Base-by-base conservation (phyloP, 345 rosid species). In the Isatis tinctoria region DNA sequence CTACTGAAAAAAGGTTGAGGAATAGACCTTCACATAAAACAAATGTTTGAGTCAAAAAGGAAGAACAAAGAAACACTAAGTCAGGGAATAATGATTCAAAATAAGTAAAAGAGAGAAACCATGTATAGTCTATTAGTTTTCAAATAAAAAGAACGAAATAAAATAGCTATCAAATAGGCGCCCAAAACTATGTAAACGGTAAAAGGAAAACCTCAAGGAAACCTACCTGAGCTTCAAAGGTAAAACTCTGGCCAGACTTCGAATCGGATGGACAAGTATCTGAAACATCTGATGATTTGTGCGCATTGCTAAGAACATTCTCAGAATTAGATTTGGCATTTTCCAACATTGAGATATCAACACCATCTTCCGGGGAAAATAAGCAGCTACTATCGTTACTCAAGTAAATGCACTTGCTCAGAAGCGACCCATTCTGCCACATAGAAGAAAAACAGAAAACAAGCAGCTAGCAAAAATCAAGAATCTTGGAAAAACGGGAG, bases 311-410 rank as follows among this genome's bases (percentile, higher is more conserved):
- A 64, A 59, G 75, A 69, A 43, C 80, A 78, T 65, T 82, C 51
- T 86, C 87, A 60, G 75, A 79, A 69, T 79, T 85, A 73, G 83
- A 59, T 14, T 82, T 75, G 51, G 77, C 67, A 63, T 80, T 81
- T 60, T 91, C 96, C 58, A 82, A 74, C 82, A 87, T 77, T 44
- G 82, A 80, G 61, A 95, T 82, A 52, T 90, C 85, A 67, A 95
- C 99, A 70, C 93, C 91, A 84, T 95, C 99, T 72, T 92, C 97
- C 33, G 69, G 53, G 43, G 90, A 85, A 60, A 92, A 80, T 24
- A 97, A 83, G 80, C 89, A 95, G 85, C 96, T 90, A 86, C 99
- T 92, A 69, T 87, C 96, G 59, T 85, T 92, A 77, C 96, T 86
- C 91, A 95, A 84, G 87, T 92, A 90, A 32, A 85, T 82, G 81